Conservation (phyloP, 2,329 filamentous ascomycete species). For the Thielaviopsis ethacetica region DNA sequence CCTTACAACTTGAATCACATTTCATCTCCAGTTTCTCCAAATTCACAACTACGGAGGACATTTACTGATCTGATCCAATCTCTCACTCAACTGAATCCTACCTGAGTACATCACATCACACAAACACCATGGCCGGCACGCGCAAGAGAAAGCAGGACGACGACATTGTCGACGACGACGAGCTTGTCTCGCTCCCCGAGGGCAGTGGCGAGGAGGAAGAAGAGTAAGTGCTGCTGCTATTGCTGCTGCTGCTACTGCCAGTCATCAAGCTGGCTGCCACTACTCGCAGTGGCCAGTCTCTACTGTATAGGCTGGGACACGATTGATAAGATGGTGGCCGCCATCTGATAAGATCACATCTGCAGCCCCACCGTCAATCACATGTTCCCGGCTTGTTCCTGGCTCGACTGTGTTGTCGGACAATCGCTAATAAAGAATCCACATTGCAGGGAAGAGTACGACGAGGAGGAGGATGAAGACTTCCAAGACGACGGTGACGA, state of each 20-base stretch:
- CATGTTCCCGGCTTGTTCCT: too few relatives aligned
- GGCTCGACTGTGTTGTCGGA: not conserved
- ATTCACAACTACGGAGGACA: too few relatives aligned
- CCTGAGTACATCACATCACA: not conserved
- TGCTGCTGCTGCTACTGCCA: not conserved
- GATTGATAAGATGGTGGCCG: too few relatives aligned
- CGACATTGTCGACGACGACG: constrained; percentile 28
- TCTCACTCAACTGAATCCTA: not conserved
- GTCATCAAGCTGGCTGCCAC: too few relatives aligned
- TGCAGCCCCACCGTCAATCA: too few relatives aligned
- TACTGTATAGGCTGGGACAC: too few relatives aligned
- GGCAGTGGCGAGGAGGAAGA: constrained; percentile 31
- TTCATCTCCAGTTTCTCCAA: too few relatives aligned
- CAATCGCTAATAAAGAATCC: not conserved
- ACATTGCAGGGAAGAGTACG: not conserved
- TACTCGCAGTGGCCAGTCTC: too few relatives aligned
- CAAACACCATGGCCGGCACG: constrained; percentile 21
- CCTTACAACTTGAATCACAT: not conserved
- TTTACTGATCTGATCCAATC: not conserved
- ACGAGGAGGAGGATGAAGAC: constrained; percentile 10
- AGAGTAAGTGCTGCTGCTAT: constrained; percentile 24
- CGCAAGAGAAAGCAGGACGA: constrained; percentile 36
- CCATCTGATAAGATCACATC: too few relatives aligned
- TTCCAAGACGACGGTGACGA: constrained; percentile 26
- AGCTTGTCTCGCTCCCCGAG: constrained; percentile 37